Evolutionary conservation across 2,329 filamentous ascomycete species (phyloP), one percentile per base, ranked within the genome.

Genomic region (Aureobasidium sp.): DNA sequence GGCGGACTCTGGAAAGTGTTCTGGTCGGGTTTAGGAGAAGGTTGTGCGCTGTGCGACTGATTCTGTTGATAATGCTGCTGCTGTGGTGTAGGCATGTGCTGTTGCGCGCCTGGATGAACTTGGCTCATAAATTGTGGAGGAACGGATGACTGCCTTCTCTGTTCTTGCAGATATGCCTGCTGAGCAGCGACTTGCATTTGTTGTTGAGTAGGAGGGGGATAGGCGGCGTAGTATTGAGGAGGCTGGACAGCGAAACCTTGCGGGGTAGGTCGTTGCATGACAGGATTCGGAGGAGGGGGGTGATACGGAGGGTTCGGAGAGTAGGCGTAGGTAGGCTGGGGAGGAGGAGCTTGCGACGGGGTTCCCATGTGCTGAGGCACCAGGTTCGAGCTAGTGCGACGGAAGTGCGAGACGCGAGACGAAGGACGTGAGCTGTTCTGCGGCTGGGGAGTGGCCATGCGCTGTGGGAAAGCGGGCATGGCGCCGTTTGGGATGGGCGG

Each of bases 241-340:
- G 55, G 42, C 15, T 60, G 58, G 9, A 60, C 58, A 67, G 65
- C 23, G 62, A 62, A 23, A 67, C 67, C 37, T 57, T 60, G 49
- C 40, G 51, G 43, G 63, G 64, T 74, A 43, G 70, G 69, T 25
- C 75, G 74, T 21, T 75, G 77, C 70, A 79, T 80, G 65, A 77
- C 75, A 61, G 74, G 73, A 27, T 47, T 49, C 19, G 78, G 74
- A 54, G 78, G 74, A 13, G 51, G 58, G 10, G 66, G 68, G 68
- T 90, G 90, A 74, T 95, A 96, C 35, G 88, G 84, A 40, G 89
- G 89, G 64, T 94, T 91, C 3, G 89, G 85, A 79, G 95, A 90
- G 70, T 91, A 96, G 3, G 88, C 83, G 73, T 89, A 95, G 59
- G 84, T 89, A 29, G 69, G 68, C 57, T 71, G 76, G 21, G 79